A percentile compares a stretch with the other conserved stretches of the same genome.
phyloP scores from a whole-genome alignment of 2,329 filamentous ascomycete genomes.

The Beauveria bassiana region DNA sequence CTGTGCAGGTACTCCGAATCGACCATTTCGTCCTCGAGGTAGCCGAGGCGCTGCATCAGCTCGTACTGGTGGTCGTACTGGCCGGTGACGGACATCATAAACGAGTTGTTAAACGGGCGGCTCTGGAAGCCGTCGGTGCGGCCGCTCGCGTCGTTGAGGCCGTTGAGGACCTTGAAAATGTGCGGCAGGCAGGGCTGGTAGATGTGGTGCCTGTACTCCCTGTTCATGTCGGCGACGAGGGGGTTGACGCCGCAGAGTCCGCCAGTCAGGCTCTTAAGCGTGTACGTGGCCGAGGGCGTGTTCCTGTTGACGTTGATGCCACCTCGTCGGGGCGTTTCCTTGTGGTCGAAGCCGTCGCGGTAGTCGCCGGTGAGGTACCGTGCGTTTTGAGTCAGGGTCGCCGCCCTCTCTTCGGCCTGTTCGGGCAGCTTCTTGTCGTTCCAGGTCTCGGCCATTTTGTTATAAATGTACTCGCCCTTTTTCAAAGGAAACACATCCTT shows the following conservation, averaged over 20 bases:
- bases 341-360: slow-evolving; percentile 25
- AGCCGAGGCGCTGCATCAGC: slow-evolving; percentile 25
- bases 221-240: slow-evolving; percentile 33
- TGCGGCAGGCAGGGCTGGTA: slow-evolving; percentile 39
- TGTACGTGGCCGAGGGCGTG: slow-evolving; percentile 34
- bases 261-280: slow-evolving; percentile 34
- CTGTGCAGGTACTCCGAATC: slow-evolving; percentile 23
- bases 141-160: slow-evolving; percentile 9
- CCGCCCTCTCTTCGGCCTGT: slow-evolving; percentile 20
- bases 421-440: slow-evolving; percentile 25
- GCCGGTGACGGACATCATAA: slow-evolving; percentile 26
- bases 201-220: slow-evolving; percentile 31
- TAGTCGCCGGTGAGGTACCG: slow-evolving; percentile 30
- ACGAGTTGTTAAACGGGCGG: slow-evolving; percentile 24
- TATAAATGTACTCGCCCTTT: slow-evolving; percentile 30
- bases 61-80: slow-evolving; percentile 26
- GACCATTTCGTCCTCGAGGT: slow-evolving; percentile 20
- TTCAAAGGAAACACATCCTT: slow-evolving; percentile 39
- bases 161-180: slow-evolving; percentile 27
- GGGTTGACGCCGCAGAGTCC: slow-evolving; percentile 34
- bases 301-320: slow-evolving; percentile 34
- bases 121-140: slow-evolving; percentile 16
- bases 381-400: slow-evolving; percentile 23
- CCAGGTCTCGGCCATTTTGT: slow-evolving; percentile 25
- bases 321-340: slow-evolving; percentile 20